phyloP scores from a whole-genome alignment of 768 basidiomycete species.

The Rhizopogon salebrosus region DNA sequence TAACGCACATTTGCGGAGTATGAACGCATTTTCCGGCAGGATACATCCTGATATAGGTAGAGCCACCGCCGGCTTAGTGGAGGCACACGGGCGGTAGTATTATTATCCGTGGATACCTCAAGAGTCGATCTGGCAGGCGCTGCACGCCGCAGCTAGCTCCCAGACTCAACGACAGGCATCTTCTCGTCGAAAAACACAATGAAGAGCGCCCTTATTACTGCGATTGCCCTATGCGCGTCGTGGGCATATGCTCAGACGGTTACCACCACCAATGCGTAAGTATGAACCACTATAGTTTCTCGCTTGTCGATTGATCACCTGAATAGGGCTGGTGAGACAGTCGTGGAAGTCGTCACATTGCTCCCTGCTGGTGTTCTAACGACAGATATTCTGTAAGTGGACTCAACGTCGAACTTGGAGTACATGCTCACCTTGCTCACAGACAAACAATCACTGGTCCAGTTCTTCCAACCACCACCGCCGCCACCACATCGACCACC shows the following conservation, averaged over 20 bases:
- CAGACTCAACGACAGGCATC: neutral
- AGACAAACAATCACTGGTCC: constrained; percentile 13
- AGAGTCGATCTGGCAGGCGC: neutral
- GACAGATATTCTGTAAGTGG: constrained; percentile 41
- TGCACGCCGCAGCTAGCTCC: neutral
- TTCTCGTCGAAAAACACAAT: constrained; percentile 10
- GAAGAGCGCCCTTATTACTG: constrained; percentile 10
- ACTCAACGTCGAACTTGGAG: neutral
- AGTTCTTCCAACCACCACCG: constrained; percentile 12
- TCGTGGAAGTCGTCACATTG: constrained; percentile 44
- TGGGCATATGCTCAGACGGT: constrained; percentile 38
- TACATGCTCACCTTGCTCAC: constrained; percentile 6
- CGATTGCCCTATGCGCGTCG: constrained; percentile 14
- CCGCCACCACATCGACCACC: constrained; percentile 15
- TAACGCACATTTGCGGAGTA: neutral
- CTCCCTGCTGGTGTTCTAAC: constrained; percentile 33
- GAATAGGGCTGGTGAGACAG: constrained; percentile 42
- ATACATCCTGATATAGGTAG: neutral
- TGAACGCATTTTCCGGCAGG: neutral
- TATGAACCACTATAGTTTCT: neutral
- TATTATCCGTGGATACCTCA: neutral
- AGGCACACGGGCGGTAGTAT: neutral
- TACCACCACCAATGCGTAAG: constrained; percentile 46
- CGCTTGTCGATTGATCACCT: constrained; percentile 10
- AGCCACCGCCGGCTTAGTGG: neutral